Evolutionary conservation across 106 monocot genomes (phyloP), one percentile per base, ranked within the genome.

Genomic region (Ottelia alismoides): DNA sequence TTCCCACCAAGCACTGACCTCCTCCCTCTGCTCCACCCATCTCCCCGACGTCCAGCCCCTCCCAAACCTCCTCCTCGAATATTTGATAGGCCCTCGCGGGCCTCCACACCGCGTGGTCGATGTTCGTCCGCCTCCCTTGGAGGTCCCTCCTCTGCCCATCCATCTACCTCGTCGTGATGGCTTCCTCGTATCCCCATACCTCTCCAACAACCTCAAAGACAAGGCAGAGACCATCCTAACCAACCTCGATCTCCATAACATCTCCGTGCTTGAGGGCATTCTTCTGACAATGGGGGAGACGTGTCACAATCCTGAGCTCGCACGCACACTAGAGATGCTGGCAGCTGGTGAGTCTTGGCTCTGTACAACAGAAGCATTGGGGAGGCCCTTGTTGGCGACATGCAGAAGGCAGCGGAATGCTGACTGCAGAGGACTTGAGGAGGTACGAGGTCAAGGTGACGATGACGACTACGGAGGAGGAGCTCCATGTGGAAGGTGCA

Each of bases 351-450:
- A 90, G 0, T 72, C 85, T 2, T 32, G 43, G 90, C 65, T 3
- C 72, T 98, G 54, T 98, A 98, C 67, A 73, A 77, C 45, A 90
- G 96, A 16, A 72, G 62, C 40, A 47, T 82, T 52, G 98, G 85
- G 1, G 72, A 77, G 65, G 69, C 76, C 6, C 66, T 98, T 30
- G 61, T 85, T 19, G 35, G 53, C 28, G 98, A 98, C 54, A 67
- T 98, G 24, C 55, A 26, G 46, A 66, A 49, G 24, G 68, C 70
- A 22, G 98, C 90, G 98, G 90, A 2, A 25, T 98, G 11, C 56
- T 72, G 52, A 86, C 85, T 7, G 66, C 79, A 69, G 85, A 85
- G 25, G 98, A 90, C 52, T 27, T 98, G 69, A 71, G 60, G 50
- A 54, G 35, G 0, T 98, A 98, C 35, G 60, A 35, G 59, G 70